Evolutionary conservation across 305 asterid genomes (phyloP).

Genomic region (Striga hermonthica): DNA sequence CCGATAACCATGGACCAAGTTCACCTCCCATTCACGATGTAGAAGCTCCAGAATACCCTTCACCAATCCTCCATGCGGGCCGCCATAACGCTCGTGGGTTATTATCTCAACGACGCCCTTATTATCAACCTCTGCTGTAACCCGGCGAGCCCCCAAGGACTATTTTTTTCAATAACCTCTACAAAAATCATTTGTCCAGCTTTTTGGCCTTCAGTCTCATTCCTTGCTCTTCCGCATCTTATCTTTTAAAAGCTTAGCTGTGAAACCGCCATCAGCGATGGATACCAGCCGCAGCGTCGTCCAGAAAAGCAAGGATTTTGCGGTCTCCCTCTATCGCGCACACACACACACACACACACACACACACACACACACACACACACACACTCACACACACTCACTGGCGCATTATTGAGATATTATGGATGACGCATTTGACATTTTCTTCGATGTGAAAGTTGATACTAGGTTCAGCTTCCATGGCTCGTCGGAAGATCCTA

Average conservation of each 20-base stretch:
- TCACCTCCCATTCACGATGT: too few species aligned
- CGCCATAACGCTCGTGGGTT: too few species aligned
- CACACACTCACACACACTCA: background rate
- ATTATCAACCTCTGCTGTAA: too few species aligned
- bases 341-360: background rate
- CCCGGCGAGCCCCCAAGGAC: too few species aligned
- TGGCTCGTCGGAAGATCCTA: slow-evolving; percentile 71
- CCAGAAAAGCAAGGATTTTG: slow-evolving; percentile 46
- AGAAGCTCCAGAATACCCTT: too few species aligned
- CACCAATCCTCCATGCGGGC: too few species aligned
- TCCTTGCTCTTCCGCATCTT: slow-evolving; percentile 28
- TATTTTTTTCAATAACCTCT: too few species aligned
- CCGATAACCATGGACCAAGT: too few species aligned
- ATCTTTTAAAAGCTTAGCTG: slow-evolving; percentile 35
- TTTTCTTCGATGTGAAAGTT: slow-evolving; percentile 37
- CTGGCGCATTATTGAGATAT: background rate
- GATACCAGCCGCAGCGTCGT: slow-evolving; percentile 29
- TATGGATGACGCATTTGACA: background rate
- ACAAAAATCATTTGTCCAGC: too few species aligned
- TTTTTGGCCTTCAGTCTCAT: background rate
- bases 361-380: background rate
- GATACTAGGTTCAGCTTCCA: slow-evolving; percentile 77
- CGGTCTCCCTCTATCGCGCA: slow-evolving; percentile 36
- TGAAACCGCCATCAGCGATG: slow-evolving; percentile 26
- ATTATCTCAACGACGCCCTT: too few species aligned